Conservation (phyloP, 495 filamentous ascomycete genomes). For the Barbatosphaeria neglecta region DNA sequence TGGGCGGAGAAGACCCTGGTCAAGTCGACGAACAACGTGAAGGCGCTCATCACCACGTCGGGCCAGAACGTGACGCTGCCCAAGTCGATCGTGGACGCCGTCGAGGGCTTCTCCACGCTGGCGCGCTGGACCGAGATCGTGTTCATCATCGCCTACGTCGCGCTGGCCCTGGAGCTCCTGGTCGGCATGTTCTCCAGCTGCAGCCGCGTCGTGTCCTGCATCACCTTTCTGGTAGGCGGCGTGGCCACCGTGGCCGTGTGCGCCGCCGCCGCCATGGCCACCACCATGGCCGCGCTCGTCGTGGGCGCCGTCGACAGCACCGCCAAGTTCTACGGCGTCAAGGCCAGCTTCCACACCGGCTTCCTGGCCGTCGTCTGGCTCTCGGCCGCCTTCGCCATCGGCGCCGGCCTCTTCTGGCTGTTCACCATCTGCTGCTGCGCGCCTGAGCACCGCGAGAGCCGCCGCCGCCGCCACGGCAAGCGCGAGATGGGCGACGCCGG, state of each 20-base stretch:
- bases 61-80: conserved; percentile 44
- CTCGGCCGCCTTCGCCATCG: conserved; percentile 62
- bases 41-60: conserved; percentile 25
- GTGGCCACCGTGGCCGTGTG: conserved; percentile 52
- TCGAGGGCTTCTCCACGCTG: conserved; percentile 60
- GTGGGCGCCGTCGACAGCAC: conserved; percentile 57
- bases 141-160: conserved; percentile 55
- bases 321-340: conserved; percentile 54
- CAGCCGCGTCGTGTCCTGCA: conserved; percentile 34
- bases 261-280: conserved; percentile 45
- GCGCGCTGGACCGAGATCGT: conserved; percentile 75
- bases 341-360: conserved; percentile 48
- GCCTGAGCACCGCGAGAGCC: conserved; percentile 23
- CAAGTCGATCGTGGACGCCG: conserved; percentile 46
- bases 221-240: conserved; percentile 33
- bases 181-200: conserved; percentile 63
- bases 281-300: conserved; percentile 49
- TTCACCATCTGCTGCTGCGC: conserved; percentile 84
- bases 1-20: conserved; percentile 59
- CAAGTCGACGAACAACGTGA: conserved; percentile 37
- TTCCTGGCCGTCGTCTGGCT: conserved; percentile 69
- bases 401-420: conserved; percentile 72
- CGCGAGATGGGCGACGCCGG: conserved; percentile 8
- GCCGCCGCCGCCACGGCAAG: conserved; percentile 5
- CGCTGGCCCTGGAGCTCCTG: conserved; percentile 62